phyloP scores from a whole-genome alignment of 2,329 filamentous ascomycete genomes.

The Cryphonectria naterciae region DNA sequence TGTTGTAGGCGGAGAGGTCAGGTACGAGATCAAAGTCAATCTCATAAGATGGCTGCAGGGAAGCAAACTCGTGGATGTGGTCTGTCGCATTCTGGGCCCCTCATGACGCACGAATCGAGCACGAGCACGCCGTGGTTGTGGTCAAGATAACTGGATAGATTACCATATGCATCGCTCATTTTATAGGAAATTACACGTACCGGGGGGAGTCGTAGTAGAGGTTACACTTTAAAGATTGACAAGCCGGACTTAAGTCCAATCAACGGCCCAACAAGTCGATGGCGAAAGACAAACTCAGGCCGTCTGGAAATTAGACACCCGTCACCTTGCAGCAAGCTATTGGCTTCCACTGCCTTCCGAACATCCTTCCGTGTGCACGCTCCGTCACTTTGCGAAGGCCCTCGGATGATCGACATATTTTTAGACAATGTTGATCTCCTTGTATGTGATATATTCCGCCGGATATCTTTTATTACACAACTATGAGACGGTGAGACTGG shows the following conservation, averaged over 20 bases:
- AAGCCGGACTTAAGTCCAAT: constrained; percentile 17
- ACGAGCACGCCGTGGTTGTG: constrained; percentile 7
- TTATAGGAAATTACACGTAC: constrained; percentile 28
- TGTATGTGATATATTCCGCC: not conserved
- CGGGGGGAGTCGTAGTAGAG: constrained; percentile 25
- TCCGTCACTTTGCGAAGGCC: not conserved
- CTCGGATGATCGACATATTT: not conserved
- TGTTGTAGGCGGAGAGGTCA: not conserved
- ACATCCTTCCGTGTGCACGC: not conserved
- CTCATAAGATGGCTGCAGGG: not conserved
- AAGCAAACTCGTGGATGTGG: not conserved
- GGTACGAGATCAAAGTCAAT: not conserved
- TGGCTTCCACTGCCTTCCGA: constrained; percentile 4
- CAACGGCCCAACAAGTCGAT: constrained; percentile 11
- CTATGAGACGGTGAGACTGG: not conserved
- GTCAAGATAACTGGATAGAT: constrained; percentile 6
- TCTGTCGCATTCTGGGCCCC: not conserved
- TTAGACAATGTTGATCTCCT: not conserved
- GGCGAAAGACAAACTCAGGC: constrained; percentile 20
- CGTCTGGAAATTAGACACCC: constrained; percentile 29
- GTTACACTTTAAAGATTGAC: constrained; percentile 27
- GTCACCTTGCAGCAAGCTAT: constrained; percentile 19
- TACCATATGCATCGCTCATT: constrained; percentile 24
- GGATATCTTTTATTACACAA: not conserved
- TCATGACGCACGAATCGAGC: not conserved